Evolutionary conservation across 495 filamentous ascomycete species (phyloP).

Genomic region (Talaromyces wortmannii): DNA sequence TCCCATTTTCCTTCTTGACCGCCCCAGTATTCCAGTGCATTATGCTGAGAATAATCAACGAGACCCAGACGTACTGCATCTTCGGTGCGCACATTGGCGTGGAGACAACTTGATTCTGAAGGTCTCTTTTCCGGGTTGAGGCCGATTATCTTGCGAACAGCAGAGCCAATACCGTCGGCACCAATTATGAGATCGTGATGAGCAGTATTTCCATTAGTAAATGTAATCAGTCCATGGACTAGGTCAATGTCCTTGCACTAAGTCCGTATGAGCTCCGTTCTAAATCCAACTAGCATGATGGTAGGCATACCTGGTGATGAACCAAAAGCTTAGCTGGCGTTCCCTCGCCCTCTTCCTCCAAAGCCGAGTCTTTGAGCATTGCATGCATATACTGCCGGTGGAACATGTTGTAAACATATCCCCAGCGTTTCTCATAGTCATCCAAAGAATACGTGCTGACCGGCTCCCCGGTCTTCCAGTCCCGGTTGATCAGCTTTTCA

Average conservation of each 20-base stretch:
- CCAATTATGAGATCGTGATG: conserved; percentile 35
- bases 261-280: not conserved
- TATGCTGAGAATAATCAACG: conserved; percentile 34
- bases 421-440: conserved; percentile 38
- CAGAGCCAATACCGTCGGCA: conserved; percentile 39
- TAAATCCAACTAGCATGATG: not conserved
- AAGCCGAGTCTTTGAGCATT: conserved; percentile 43
- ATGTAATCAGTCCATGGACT: conserved; percentile 25
- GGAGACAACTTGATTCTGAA: conserved; percentile 37
- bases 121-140: conserved; percentile 36
- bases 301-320: conserved; percentile 28
- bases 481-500: conserved; percentile 39
- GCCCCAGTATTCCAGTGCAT: conserved; percentile 42
- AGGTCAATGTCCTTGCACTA: conserved; percentile 31
- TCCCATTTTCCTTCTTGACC: conserved; percentile 41
- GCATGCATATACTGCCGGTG: conserved; percentile 49
- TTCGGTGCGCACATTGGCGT: conserved; percentile 35
- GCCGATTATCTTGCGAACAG: conserved; percentile 31
- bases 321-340: conserved; percentile 31
- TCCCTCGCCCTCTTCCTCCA: conserved; percentile 34
- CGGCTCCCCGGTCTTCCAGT: conserved; percentile 40
- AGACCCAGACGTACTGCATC: conserved; percentile 34
- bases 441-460: conserved; percentile 36
- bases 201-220: conserved; percentile 22
- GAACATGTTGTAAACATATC: conserved; percentile 48